Percentiles rank a stretch among this genome's conserved stretches.
Evolutionary conservation across 2,329 filamentous ascomycete genomes (phyloP).

Genomic region (Pseudocercospora fuligena): DNA sequence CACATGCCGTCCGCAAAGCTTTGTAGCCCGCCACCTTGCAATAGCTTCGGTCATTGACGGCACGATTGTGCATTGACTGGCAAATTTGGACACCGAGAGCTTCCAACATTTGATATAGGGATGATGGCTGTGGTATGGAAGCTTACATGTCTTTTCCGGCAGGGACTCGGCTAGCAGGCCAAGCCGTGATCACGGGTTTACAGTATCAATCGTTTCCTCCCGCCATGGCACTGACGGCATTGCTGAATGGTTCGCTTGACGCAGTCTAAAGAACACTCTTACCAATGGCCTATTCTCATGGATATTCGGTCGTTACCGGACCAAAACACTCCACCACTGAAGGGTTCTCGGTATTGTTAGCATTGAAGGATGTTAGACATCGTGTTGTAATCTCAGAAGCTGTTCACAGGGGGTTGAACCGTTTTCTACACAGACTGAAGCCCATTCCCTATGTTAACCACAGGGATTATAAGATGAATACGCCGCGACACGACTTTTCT

Average conservation of each 20-base stretch:
- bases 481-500: background rate
- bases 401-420: background rate
- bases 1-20: no score
- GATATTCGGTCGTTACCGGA: background rate
- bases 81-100: background rate
- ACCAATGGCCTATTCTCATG: conserved; percentile 9
- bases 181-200: background rate
- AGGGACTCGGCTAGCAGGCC: background rate
- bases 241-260: conserved; percentile 3
- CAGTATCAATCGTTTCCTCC: background rate
- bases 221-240: background rate
- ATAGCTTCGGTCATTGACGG: no score
- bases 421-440: background rate
- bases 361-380: conserved; percentile 2
- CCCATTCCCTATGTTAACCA: background rate
- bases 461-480: conserved; percentile 1
- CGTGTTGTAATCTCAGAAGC: background rate
- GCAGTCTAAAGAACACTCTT: background rate
- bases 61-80: background rate
- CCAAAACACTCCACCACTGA: background rate
- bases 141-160: background rate
- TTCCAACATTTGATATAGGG: background rate
- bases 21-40: no score
- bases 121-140: background rate
- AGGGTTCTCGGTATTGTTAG: background rate